phyloP scores from a whole-genome alignment of 2,329 filamentous ascomycete genomes.

The Alternaria burnsii region DNA sequence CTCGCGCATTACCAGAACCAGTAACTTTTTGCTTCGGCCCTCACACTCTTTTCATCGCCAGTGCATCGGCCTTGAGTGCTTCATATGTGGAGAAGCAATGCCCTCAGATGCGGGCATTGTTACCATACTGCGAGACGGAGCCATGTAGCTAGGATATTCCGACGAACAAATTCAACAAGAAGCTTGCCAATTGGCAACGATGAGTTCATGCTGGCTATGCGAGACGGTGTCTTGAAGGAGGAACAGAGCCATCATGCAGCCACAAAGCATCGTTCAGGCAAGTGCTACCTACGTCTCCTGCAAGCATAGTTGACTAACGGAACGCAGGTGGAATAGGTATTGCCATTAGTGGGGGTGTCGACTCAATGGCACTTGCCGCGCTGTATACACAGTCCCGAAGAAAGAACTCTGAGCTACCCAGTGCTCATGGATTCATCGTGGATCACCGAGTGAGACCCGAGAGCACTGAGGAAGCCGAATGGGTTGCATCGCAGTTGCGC shows the following conservation, averaged over 20 bases:
- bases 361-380: conserved; percentile 94
- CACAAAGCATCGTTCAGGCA: conserved; percentile 24
- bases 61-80: conserved; percentile 4
- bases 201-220: conserved; percentile 39
- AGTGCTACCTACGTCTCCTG: background rate
- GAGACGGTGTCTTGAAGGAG: conserved; percentile 7
- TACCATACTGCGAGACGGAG: conserved; percentile 27
- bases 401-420: conserved; percentile 19
- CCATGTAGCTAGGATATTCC: conserved; percentile 21
- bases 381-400: conserved; percentile 63
- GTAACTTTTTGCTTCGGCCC: conserved; percentile 5
- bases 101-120: conserved; percentile 40
- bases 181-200: conserved; percentile 32
- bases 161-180: conserved; percentile 33
- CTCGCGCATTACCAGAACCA: conserved; percentile 17
- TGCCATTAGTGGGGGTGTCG: conserved; percentile 90
- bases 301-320: conserved; percentile 12
- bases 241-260: background rate
- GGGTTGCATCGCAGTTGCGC: conserved; percentile 57
- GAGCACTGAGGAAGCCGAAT: conserved; percentile 64
- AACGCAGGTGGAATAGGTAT: conserved; percentile 57
- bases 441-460: conserved; percentile 67
- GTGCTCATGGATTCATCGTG: conserved; percentile 66
- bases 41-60: background rate
- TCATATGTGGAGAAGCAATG: conserved; percentile 49